Conservation (phyloP, 129 eudicot genomes). For the Flaveria robusta region DNA sequence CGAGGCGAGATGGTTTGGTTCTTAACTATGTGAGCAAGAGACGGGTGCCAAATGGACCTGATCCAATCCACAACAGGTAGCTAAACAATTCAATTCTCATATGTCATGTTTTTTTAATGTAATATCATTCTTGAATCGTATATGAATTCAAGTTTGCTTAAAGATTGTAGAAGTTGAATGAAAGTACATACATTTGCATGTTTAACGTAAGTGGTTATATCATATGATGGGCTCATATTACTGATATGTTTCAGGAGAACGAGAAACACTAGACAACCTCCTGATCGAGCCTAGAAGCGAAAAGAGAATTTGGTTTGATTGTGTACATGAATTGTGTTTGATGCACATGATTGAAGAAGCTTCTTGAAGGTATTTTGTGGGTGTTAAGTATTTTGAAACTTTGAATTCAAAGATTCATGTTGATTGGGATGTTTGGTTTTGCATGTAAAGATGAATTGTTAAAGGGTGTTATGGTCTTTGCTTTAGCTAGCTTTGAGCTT, state of each 20-base stretch:
- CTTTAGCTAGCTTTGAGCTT: conserved; percentile 47
- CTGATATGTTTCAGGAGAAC: conserved; percentile 52
- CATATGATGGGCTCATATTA: background rate
- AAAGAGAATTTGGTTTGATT: conserved; percentile 24
- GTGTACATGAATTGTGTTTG: conserved; percentile 29
- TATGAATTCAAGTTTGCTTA: conserved; percentile 15
- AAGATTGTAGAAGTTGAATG: background rate
- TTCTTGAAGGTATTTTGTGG: conserved; percentile 39
- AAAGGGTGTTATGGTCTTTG: conserved; percentile 46
- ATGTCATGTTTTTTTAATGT: background rate
- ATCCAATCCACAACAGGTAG: conserved; percentile 96
- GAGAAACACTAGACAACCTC: conserved; percentile 52
- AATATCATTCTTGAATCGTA: conserved; percentile 9
- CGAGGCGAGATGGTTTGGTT: conserved; percentile 32
- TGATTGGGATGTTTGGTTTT: conserved; percentile 39
- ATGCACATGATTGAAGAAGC: conserved; percentile 20
- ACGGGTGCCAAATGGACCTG: conserved; percentile 91
- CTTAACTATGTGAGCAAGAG: conserved; percentile 72
- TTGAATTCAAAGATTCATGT: conserved; percentile 47
- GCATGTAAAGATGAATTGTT: conserved; percentile 44
- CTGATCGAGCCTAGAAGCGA: conserved; percentile 44
- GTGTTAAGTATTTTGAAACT: conserved; percentile 19
- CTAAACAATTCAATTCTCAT: background rate
- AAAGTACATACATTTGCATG: conserved; percentile 19
- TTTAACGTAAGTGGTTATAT: background rate